These are phyloP conservation scores for Cutaneotrichosporon daszewskae DNA, from an alignment of 1,284 basidiomycete species.

Conservation along the genomic window DNA sequence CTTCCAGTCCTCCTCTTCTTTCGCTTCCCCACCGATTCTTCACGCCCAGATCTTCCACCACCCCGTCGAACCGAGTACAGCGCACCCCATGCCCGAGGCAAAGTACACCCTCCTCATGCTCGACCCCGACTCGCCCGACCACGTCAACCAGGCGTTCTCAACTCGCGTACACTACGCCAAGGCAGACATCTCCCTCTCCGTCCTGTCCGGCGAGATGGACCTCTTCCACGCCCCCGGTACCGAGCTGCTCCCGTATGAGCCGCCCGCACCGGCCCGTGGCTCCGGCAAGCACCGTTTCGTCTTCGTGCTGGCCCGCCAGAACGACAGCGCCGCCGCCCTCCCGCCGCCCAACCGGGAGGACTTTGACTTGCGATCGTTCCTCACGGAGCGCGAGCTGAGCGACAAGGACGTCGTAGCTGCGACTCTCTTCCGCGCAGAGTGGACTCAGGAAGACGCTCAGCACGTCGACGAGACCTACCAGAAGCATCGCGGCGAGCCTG, in stretches of 20 bases:
- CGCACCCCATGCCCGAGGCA: slow-evolving; percentile 51
- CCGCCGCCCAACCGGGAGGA: slow-evolving; percentile 18
- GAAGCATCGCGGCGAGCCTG: slow-evolving; percentile 36
- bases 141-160: slow-evolving; percentile 59
- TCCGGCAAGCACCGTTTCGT: slow-evolving; percentile 35
- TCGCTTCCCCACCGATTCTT: slow-evolving; percentile 18
- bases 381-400: slow-evolving; percentile 14
- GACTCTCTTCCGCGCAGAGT: slow-evolving; percentile 34
- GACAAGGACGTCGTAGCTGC: slow-evolving; percentile 24
- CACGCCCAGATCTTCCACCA: slow-evolving; percentile 29
- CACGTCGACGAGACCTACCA: slow-evolving; percentile 29
- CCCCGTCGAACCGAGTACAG: slow-evolving; percentile 54
- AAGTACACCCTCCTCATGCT: slow-evolving; percentile 83
- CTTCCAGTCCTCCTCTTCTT: slow-evolving; percentile 59
- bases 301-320: slow-evolving; percentile 32
- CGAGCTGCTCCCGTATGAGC: slow-evolving; percentile 36
- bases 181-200: slow-evolving; percentile 75
- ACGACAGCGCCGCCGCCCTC: slow-evolving; percentile 5
- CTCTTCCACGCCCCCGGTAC: slow-evolving; percentile 29
- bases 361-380: slow-evolving; percentile 30
- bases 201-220: slow-evolving; percentile 52
- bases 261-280: slow-evolving; percentile 34
- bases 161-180: slow-evolving; percentile 82
- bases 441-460: slow-evolving; percentile 25
- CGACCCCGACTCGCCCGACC: slow-evolving; percentile 80